Evolutionary conservation across 2,329 filamentous ascomycete species (phyloP).

Genomic region (Eutypa lata): DNA sequence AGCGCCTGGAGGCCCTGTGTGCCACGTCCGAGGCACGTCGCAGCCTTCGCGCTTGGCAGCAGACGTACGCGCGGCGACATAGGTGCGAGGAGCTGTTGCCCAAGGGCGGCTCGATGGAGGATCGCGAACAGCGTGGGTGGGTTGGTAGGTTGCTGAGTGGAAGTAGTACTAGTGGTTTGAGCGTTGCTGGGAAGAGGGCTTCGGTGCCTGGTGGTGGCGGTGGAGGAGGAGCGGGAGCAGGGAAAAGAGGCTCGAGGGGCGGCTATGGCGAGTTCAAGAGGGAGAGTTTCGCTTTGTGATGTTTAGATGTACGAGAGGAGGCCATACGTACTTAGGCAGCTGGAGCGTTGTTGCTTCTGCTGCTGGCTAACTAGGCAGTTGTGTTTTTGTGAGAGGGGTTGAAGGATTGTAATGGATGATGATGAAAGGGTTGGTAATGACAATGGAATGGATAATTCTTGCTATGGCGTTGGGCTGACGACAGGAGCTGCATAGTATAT

Average conservation of each 20-base stretch:
- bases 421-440: too few species aligned
- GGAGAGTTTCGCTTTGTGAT: constrained; percentile 2
- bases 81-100: constrained; percentile 40
- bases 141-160: constrained; percentile 23
- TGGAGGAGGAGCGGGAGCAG: constrained; percentile 2
- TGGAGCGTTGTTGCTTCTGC: background rate
- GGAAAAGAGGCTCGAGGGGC: too few species aligned
- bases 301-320: background rate
- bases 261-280: background rate
- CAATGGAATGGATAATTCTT: too few species aligned
- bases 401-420: too few species aligned
- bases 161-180: constrained; percentile 5
- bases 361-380: background rate
- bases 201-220: constrained; percentile 4
- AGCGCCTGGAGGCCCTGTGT: constrained; percentile 45
- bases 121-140: constrained; percentile 19
- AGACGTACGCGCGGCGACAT: constrained; percentile 41
- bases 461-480: too few species aligned
- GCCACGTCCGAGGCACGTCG: constrained; percentile 43
- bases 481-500: too few species aligned
- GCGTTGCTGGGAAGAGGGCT: background rate
- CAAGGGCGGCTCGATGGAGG: constrained; percentile 22
- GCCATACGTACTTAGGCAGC: background rate
- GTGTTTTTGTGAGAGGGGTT: too few species aligned
- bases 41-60: constrained; percentile 48